phyloP scores from a whole-genome alignment of 495 filamentous ascomycete species.

The Aspergillus funiculosus region DNA sequence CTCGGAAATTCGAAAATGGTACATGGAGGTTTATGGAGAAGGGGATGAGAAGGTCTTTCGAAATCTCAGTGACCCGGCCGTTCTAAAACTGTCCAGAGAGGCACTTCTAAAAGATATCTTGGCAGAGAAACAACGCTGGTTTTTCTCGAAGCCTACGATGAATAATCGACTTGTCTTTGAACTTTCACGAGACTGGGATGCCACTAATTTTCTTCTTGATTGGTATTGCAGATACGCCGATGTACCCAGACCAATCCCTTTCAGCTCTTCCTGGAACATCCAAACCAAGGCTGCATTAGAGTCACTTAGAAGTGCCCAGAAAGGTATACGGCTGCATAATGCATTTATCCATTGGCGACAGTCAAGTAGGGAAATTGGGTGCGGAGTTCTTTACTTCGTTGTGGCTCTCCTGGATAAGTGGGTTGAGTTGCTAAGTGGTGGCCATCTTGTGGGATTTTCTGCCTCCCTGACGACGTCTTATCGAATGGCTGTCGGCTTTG shows the following conservation, averaged over 20 bases:
- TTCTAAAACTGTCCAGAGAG: conserved; percentile 43
- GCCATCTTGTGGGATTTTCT: conserved; percentile 39
- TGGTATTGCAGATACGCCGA: conserved; percentile 54
- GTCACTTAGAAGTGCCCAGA: conserved; percentile 48
- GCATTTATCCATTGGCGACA: conserved; percentile 59
- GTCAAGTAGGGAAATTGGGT: conserved; percentile 52
- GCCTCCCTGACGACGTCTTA: conserved; percentile 33
- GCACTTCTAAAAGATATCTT: conserved; percentile 41
- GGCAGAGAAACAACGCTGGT: conserved; percentile 37
- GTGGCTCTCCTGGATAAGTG: conserved; percentile 57
- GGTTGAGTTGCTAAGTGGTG: conserved; percentile 48
- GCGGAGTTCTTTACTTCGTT: conserved; percentile 53
- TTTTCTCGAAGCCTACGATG: conserved; percentile 36
- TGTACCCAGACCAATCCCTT: conserved; percentile 48
- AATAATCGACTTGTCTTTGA: conserved; percentile 41
- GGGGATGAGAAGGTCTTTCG: conserved; percentile 34
- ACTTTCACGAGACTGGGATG: conserved; percentile 48
- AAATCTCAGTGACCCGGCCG: conserved; percentile 39
- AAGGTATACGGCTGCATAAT: conserved; percentile 55
- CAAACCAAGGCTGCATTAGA: conserved; percentile 52
- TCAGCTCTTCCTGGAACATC: conserved; percentile 59
- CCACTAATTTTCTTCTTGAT: conserved; percentile 53
- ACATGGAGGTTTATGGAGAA: conserved; percentile 31
- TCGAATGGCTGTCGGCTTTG: conserved; percentile 52
- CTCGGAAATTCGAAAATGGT: conserved; percentile 46